Base-by-base conservation (phyloP, 140 eudicot species). In the Flaveria floridana region DNA sequence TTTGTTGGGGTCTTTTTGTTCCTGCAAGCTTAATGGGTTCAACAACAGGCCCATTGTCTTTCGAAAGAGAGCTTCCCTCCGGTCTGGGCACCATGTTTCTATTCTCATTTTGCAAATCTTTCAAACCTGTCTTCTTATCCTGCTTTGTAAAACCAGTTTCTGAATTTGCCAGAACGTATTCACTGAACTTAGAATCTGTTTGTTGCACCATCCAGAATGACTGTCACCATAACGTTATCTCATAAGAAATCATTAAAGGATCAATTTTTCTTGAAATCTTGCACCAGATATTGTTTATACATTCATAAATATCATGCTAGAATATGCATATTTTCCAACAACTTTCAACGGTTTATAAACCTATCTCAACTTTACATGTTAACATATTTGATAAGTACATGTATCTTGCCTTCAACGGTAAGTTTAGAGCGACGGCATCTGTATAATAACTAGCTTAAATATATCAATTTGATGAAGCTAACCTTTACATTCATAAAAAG, bases 201-300 rank as follows among this genome's bases (percentile, higher is more conserved):
- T 90, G 89, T 67, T 84, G 87, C 79, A 81, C 87, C 95, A 84
- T 86, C 74, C 77, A 65, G 72, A 78, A 37, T 30, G 7, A 57
- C 39, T 76, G 71, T 50, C 37, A 52, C 53, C 51, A 83, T 39
- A 76, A 8, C 61, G 52, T 59, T 62, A n/a, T 37, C 44, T 76
- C 69, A 55, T 65, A 34, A 25, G 78, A 63, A 44, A 57, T 70
- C 59, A 19, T 71, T 57, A 1, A n/a, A 53, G 76, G 53, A 15
- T 69, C 21, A 76, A 2, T 6, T 28, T 63, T 65, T 37, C 50
- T 34, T 7, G 34, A 28, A 34, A 65, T 64, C 25, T 65, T 34
- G 20, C 70, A 30, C 26, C 50, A n/a, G 50, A 65, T 65, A 65
- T 65, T 65, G 26, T n/a, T 34, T 34, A 34, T n/a, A n/a, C 50